phyloP scores from a whole-genome alignment of 208 protist species.

The Spongospora subterranea region DNA sequence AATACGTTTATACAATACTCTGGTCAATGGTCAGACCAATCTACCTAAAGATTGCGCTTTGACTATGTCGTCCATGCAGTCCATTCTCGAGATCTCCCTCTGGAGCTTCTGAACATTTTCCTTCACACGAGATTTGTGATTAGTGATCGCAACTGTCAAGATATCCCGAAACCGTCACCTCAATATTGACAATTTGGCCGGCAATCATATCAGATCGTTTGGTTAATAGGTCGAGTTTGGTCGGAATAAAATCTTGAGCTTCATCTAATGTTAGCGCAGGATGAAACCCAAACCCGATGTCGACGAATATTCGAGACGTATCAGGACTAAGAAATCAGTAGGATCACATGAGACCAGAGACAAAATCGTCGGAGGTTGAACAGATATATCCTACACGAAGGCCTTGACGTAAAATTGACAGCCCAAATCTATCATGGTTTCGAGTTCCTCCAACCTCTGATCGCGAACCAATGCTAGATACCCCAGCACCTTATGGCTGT shows the following conservation, averaged over 20 bases:
- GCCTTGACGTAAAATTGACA: not conserved
- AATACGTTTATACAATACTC: too few relatives aligned
- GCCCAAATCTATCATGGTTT: not conserved
- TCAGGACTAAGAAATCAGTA: not conserved
- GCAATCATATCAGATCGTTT: too few relatives aligned
- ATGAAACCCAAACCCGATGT: not conserved
- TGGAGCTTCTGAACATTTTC: not conserved
- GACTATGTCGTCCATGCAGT: not conserved
- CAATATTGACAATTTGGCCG: not conserved
- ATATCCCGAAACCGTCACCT: not conserved
- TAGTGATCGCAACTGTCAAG: not conserved
- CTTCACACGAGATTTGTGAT: not conserved
- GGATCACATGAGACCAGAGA: not conserved
- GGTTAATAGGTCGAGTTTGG: not conserved
- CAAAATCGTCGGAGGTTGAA: too few relatives aligned
- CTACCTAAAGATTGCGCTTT: not conserved
- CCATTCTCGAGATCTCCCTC: not conserved
- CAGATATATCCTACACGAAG: not conserved
- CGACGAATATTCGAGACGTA: not conserved
- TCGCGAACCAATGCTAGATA: not conserved
- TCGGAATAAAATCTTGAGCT: not conserved
- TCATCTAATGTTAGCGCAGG: not conserved
- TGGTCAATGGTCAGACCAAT: not conserved
- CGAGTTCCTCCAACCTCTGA: not conserved
- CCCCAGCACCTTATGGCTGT: not conserved